phyloP scores from a whole-genome alignment of 345 rosid species.

The Dipteronia sinensis region DNA sequence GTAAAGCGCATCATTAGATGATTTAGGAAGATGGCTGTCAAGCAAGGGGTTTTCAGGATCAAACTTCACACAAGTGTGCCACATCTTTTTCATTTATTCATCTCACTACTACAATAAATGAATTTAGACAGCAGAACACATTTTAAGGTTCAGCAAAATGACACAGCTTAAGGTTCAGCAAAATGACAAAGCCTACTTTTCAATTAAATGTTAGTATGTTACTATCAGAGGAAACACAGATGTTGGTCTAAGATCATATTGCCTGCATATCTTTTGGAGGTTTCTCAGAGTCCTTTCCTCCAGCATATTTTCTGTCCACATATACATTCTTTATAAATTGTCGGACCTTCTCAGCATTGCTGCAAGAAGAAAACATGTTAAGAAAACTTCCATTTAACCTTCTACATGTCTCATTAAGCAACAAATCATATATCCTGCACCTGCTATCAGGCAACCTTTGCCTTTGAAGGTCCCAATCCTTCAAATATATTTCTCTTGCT shows the following conservation, averaged over 20 bases:
- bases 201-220: neutral
- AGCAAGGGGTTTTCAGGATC: neutral
- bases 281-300: constrained; percentile 63
- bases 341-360: constrained; percentile 72
- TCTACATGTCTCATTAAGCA: neutral
- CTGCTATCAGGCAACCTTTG: constrained; percentile 91
- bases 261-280: constrained; percentile 81
- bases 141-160: neutral
- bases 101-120: neutral
- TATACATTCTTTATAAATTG: constrained; percentile 87
- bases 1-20: neutral
- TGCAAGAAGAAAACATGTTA: constrained; percentile 40
- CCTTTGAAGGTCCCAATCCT: constrained; percentile 82
- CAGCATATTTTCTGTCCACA: constrained; percentile 78
- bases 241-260: constrained; percentile 21
- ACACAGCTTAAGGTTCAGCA: neutral
- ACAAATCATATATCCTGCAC: constrained; percentile 35
- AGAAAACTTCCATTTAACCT: constrained; percentile 14
- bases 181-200: neutral
- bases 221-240: neutral
- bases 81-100: constrained; percentile 18
- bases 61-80: constrained; percentile 3
- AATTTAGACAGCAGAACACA: neutral
- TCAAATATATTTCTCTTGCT: constrained; percentile 86
- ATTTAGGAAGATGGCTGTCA: neutral